Evolutionary conservation across 352 stramenopile species (phyloP).

Genomic region (Pythium scleroteichum): DNA sequence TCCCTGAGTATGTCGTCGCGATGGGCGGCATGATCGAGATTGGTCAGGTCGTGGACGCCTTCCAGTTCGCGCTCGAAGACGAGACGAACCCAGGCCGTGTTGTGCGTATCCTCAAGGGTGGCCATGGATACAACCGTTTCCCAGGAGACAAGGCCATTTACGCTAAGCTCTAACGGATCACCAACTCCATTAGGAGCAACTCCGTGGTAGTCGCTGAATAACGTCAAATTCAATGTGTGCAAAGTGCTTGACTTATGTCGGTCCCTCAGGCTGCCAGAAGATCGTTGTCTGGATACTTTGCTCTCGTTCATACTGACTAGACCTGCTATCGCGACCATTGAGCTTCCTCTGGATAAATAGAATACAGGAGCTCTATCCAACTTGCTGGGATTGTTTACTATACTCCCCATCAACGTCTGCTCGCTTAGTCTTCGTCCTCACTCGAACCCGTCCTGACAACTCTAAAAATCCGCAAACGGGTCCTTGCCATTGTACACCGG

Average conservation of each 20-base stretch:
- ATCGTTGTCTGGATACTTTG: background rate
- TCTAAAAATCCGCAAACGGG: constrained; percentile 93
- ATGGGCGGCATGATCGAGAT: constrained; percentile 52
- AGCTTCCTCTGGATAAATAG: constrained; percentile 30
- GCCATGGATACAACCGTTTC: constrained; percentile 60
- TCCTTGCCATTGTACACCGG: constrained; percentile 93
- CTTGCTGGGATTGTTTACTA: background rate
- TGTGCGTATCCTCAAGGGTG: constrained; percentile 53
- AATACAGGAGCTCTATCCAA: constrained; percentile 24
- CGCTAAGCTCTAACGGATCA: constrained; percentile 49
- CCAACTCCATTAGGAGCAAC: background rate
- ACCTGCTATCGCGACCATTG: background rate
- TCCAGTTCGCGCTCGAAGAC: constrained; percentile 47
- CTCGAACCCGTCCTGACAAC: background rate
- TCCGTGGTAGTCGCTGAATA: background rate
- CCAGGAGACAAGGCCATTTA: constrained; percentile 72
- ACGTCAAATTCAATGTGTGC: background rate
- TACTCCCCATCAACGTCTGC: constrained; percentile 2
- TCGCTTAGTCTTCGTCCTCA: background rate
- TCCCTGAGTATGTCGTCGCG: constrained; percentile 50
- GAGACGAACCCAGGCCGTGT: constrained; percentile 60
- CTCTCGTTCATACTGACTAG: background rate
- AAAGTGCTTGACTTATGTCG: background rate
- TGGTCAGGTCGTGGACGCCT: constrained; percentile 53
- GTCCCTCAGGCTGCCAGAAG: background rate